These are phyloP conservation scores for Lasiodiplodia citricola DNA, from an alignment of 2,329 filamentous ascomycete genomes.

Conservation along the genomic window DNA sequence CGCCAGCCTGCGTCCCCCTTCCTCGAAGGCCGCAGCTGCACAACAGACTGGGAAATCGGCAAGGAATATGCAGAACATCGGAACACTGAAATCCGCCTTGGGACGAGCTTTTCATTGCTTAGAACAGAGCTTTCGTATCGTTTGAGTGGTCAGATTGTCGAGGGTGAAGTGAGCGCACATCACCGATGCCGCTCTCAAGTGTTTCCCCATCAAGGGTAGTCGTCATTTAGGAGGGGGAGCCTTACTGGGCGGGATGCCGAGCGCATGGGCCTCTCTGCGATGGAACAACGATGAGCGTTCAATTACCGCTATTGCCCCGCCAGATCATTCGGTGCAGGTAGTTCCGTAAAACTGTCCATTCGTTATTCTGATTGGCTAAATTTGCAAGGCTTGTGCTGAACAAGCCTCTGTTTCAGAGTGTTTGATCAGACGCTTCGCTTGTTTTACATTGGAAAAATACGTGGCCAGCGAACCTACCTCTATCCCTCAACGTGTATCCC, in stretches of 20 bases:
- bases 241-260: neutral
- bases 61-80: too few relatives aligned
- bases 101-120: too few relatives aligned
- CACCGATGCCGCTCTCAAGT: neutral
- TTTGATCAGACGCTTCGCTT: conserved; percentile 1
- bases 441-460: too few relatives aligned
- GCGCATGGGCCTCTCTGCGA: neutral
- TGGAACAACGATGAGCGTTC: neutral
- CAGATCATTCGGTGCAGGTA: neutral
- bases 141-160: neutral
- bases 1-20: too few relatives aligned
- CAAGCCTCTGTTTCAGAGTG: conserved; percentile 15
- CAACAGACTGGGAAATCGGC: too few relatives aligned
- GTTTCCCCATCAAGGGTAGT: neutral
- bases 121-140: neutral
- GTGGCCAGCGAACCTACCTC: neutral
- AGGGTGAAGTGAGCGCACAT: neutral
- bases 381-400: neutral
- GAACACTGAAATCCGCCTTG: too few relatives aligned
- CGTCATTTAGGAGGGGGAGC: neutral
- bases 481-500: neutral
- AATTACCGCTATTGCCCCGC: conserved; percentile 11
- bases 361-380: neutral
- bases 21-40: too few relatives aligned
- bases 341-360: neutral